Percentiles rank a stretch among this genome's conserved stretches.
phyloP scores from a whole-genome alignment of 1,284 basidiomycete genomes.

The Trichosporon faecale region DNA sequence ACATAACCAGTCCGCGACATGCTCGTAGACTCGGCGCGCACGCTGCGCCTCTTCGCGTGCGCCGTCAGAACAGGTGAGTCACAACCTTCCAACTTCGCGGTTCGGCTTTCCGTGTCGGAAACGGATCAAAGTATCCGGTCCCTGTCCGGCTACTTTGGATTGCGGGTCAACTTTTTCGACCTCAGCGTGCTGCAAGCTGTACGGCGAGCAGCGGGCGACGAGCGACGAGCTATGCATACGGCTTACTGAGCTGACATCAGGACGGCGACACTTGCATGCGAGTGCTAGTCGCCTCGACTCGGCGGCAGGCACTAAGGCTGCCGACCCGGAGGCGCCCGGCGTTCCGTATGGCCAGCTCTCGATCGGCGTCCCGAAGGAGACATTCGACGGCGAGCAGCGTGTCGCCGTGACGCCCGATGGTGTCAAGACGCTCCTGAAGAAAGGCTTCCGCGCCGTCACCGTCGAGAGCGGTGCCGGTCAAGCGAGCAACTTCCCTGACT shows the following conservation, averaged over 20 bases:
- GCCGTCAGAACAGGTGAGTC: constrained; percentile 9
- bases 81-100: background rate
- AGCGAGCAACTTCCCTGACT: constrained; percentile 71
- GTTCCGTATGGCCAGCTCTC: constrained; percentile 67
- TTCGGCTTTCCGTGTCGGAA: background rate
- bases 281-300: background rate
- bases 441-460: constrained; percentile 69
- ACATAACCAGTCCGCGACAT: constrained; percentile 3
- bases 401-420: constrained; percentile 76
- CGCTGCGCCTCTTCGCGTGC: constrained; percentile 5
- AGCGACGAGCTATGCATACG: background rate
- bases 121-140: background rate
- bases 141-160: background rate
- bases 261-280: constrained; percentile 2
- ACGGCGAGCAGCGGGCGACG: background rate
- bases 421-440: constrained; percentile 68
- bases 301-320: background rate
- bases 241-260: background rate
- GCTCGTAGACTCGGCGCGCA: constrained; percentile 11
- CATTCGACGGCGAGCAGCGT: constrained; percentile 69
- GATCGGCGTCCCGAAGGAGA: constrained; percentile 72
- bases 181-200: background rate
- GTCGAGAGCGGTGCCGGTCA: constrained; percentile 69
- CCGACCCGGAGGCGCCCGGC: constrained; percentile 45
- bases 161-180: background rate